phyloP scores from a whole-genome alignment of 2,329 filamentous ascomycete genomes.

The Davidsoniella neocaledoniae region DNA sequence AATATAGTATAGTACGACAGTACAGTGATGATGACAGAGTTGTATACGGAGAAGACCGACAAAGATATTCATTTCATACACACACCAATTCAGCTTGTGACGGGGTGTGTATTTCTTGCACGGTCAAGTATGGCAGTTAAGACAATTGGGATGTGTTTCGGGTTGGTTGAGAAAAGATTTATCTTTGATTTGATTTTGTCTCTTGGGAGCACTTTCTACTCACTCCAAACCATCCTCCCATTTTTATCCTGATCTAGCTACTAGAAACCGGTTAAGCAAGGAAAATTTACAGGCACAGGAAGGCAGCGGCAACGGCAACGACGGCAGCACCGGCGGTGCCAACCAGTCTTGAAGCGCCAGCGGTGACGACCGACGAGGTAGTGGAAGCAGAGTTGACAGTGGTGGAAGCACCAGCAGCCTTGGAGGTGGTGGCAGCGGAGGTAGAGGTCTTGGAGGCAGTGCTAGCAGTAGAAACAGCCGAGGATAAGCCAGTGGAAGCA shows the following conservation, averaged over 20 bases:
- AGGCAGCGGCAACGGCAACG: constrained; percentile 10
- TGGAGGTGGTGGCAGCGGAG: background rate
- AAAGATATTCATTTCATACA: background rate
- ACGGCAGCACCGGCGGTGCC: constrained; percentile 10
- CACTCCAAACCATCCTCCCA: background rate
- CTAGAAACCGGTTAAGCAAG: background rate
- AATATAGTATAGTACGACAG: background rate
- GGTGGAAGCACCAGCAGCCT: background rate
- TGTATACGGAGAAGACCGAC: background rate
- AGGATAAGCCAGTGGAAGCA: constrained; percentile 1
- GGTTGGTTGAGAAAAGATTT: too few species aligned
- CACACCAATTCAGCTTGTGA: background rate
- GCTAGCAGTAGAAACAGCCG: background rate
- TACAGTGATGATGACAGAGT: background rate
- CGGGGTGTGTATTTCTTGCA: constrained; percentile 1
- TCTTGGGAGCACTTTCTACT: background rate
- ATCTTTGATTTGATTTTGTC: background rate
- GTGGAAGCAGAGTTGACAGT: background rate
- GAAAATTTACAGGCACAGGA: constrained; percentile 11
- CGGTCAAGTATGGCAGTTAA: constrained; percentile 6
- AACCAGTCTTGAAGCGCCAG: constrained; percentile 9
- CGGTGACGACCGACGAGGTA: constrained; percentile 6
- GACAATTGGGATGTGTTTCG: background rate
- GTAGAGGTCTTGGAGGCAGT: background rate
- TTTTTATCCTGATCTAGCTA: background rate